A percentile compares a stretch with the other conserved stretches of the same genome.
These are phyloP conservation scores for Alternaria metachromatica DNA, from an alignment of 2,329 filamentous ascomycete species.

Conservation along the genomic window DNA sequence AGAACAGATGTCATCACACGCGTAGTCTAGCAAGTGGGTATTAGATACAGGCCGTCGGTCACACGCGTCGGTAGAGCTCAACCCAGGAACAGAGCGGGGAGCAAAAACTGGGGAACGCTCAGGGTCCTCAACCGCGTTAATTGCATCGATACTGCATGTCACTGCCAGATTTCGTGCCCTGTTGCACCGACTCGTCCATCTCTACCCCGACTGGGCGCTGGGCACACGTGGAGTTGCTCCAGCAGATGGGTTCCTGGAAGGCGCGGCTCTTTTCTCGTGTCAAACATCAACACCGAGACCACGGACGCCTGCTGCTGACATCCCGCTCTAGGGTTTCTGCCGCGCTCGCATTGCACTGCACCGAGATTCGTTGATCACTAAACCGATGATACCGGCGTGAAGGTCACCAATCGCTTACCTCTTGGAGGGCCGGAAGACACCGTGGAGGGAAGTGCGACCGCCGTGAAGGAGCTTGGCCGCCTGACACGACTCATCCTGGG, in stretches of 20 bases:
- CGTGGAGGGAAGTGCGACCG: constrained; percentile 14
- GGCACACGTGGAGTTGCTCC: constrained; percentile 27
- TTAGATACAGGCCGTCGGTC: constrained; percentile 4
- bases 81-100: constrained; percentile 8
- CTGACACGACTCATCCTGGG: constrained; percentile 3
- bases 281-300: constrained; percentile 13
- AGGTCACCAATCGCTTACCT: constrained; percentile 10
- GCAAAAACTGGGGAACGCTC: constrained; percentile 17
- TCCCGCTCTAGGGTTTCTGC: constrained; percentile 4
- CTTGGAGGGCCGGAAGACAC: constrained; percentile 2
- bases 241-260: constrained; percentile 16
- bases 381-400: constrained; percentile 22
- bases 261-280: constrained; percentile 14
- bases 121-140: constrained; percentile 7
- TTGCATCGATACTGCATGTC: constrained; percentile 5
- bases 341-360: constrained; percentile 25
- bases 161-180: constrained; percentile 25
- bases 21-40: constrained; percentile 6
- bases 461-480: constrained; percentile 9
- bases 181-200: constrained; percentile 29
- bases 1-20: background rate
- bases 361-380: constrained; percentile 26
- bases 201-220: constrained; percentile 24
- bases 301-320: constrained; percentile 5
- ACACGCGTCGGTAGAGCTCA: constrained; percentile 11